A percentile compares a stretch with the other conserved stretches of the same genome.
These are phyloP conservation scores for Didymella sp. DNA, from an alignment of 2,329 filamentous ascomycete genomes.

Conservation along the genomic window DNA sequence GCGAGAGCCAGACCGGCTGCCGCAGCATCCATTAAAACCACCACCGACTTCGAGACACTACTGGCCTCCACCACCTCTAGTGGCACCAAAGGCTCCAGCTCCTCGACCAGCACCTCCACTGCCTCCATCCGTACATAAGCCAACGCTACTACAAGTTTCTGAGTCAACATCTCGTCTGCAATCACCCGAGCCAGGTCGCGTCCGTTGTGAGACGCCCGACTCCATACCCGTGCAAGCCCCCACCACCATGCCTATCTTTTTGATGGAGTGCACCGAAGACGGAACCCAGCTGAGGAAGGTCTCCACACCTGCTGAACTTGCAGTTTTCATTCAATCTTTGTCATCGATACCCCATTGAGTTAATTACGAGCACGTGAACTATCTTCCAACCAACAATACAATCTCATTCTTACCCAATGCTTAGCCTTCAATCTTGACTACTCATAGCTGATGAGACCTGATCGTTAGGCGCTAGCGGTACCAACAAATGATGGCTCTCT, in stretches of 20 bases:
- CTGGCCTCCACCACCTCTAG: constrained; percentile 4
- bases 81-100: neutral
- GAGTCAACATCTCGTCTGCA: neutral
- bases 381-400: neutral
- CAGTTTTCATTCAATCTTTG: constrained; percentile 17
- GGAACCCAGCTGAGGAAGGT: constrained; percentile 11
- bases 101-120: neutral
- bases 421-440: no score
- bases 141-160: neutral
- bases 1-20: neutral
- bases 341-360: constrained; percentile 21
- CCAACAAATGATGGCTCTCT: neutral
- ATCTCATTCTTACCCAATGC: neutral
- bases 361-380: constrained; percentile 2
- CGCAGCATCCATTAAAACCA: neutral
- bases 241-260: constrained; percentile 13
- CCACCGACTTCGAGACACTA: constrained; percentile 12
- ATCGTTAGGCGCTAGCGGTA: neutral
- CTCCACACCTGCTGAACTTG: constrained; percentile 17
- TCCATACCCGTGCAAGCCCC: constrained; percentile 1
- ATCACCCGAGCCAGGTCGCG: neutral
- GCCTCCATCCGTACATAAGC: neutral
- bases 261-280: constrained; percentile 10
- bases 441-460: neutral
- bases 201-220: neutral